phyloP scores from a whole-genome alignment of 106 monocot species.

The Cymbidium sinense region DNA sequence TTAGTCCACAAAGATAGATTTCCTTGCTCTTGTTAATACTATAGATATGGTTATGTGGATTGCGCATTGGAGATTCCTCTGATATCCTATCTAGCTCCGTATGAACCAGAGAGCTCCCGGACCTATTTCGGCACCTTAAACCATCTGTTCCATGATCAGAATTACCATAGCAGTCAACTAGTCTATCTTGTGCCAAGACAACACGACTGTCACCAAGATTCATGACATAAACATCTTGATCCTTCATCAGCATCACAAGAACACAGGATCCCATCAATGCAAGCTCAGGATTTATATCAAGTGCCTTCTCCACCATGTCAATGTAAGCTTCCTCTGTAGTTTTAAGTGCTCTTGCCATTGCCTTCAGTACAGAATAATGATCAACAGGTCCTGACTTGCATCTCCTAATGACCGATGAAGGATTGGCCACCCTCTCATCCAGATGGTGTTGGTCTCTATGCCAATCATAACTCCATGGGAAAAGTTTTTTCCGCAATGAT shows the following conservation, averaged over 20 bases:
- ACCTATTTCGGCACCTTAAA: slow-evolving; percentile 37
- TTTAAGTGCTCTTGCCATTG: slow-evolving; percentile 74
- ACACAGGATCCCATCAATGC: slow-evolving; percentile 98
- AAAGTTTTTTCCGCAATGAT: slow-evolving; percentile 71
- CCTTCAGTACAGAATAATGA: slow-evolving; percentile 74
- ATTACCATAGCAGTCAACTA: slow-evolving; percentile 24
- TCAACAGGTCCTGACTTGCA: slow-evolving; percentile 80
- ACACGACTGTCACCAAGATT: slow-evolving; percentile 95
- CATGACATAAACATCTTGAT: slow-evolving; percentile 98
- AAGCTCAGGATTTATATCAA: slow-evolving; percentile 87
- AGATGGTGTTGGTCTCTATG: slow-evolving; percentile 60
- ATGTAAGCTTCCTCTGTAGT: slow-evolving; percentile 84
- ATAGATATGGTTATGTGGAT: slow-evolving; percentile 41
- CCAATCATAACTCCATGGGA: slow-evolving; percentile 96
- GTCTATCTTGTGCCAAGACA: slow-evolving; percentile 78
- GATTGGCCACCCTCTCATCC: slow-evolving; percentile 33
- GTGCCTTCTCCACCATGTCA: slow-evolving; percentile 73
- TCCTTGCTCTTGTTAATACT: slow-evolving; percentile 62
- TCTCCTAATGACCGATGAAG: slow-evolving; percentile 48
- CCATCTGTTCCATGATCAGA: slow-evolving; percentile 30
- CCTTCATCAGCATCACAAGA: slow-evolving; percentile 98
- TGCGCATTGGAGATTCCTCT: slow-evolving; percentile 90
- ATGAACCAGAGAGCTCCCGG: slow-evolving; percentile 68
- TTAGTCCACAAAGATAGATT: slow-evolving; percentile 62
- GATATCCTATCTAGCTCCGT: slow-evolving; percentile 90